Evolutionary conservation across 495 filamentous ascomycete genomes (phyloP).

Genomic region (Pseudoneurospora amorphoporcata): DNA sequence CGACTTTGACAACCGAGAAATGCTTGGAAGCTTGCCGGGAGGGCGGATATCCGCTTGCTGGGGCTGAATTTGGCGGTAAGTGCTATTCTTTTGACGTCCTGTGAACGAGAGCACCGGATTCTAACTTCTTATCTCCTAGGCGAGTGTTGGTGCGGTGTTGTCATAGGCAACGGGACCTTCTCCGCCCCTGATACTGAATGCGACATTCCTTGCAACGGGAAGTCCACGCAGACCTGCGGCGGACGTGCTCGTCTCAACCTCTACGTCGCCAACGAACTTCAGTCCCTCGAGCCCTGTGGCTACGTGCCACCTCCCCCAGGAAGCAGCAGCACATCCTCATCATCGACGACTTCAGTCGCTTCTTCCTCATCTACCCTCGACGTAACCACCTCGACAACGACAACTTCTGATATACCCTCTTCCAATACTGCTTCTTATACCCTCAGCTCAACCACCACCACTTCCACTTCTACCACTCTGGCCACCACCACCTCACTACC

Average conservation of each 20-base stretch:
- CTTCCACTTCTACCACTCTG: constrained; percentile 5
- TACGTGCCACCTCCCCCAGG: constrained; percentile 16
- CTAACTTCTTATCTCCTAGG: constrained; percentile 15
- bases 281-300: constrained; percentile 37
- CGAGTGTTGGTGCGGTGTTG: constrained; percentile 36
- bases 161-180: constrained; percentile 38
- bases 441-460: constrained; percentile 8
- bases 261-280: constrained; percentile 31
- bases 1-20: constrained; percentile 31
- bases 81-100: constrained; percentile 11
- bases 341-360: neutral
- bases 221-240: constrained; percentile 36
- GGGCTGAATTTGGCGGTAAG: constrained; percentile 39
- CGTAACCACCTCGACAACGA: neutral
- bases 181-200: constrained; percentile 29
- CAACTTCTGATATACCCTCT: neutral
- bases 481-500: constrained; percentile 9
- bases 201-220: constrained; percentile 39
- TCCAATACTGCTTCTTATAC: constrained; percentile 6
- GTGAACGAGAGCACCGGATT: neutral
- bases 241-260: constrained; percentile 33
- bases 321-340: neutral
- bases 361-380: neutral
- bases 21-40: constrained; percentile 38
- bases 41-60: constrained; percentile 40